A percentile compares a stretch with the other conserved stretches of the same genome.
Conservation (phyloP, 441 rosid species). For the Gossypium davidsonii region DNA sequence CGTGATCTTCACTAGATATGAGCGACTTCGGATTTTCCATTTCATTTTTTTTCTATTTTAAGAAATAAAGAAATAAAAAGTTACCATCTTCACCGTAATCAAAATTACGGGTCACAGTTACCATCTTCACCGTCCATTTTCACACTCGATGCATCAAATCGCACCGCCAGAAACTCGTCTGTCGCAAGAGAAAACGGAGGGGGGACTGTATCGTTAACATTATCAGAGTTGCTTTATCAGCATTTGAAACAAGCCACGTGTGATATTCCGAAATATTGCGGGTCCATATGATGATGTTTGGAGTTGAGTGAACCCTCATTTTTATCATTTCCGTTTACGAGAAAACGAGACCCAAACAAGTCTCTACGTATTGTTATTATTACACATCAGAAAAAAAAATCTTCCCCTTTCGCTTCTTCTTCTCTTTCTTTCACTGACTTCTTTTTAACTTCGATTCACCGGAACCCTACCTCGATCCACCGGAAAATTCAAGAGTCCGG, state of each 20-base stretch:
- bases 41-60: background rate
- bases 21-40: background rate
- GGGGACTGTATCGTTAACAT: background rate
- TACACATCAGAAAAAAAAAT: background rate
- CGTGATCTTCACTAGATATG: slow-evolving; percentile 13
- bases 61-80: background rate
- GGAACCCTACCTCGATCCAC: slow-evolving; percentile 57
- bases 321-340: slow-evolving; percentile 15
- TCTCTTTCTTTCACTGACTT: background rate
- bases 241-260: slow-evolving; percentile 30
- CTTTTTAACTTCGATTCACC: slow-evolving; percentile 25
- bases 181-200: background rate
- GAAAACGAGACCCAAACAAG: slow-evolving; percentile 11
- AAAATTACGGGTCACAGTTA: slow-evolving; percentile 14
- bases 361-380: background rate
- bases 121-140: slow-evolving; percentile 5
- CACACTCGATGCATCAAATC: background rate
- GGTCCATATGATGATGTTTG: slow-evolving; percentile 28
- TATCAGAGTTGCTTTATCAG: background rate
- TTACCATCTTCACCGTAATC: background rate
- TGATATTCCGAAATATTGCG: background rate
- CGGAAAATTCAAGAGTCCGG: slow-evolving; percentile 34
- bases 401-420: background rate
- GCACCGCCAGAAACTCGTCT: background rate
- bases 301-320: background rate